Conservation (phyloP, 1,139 yeast genomes). For the Pneumocystis murina region DNA sequence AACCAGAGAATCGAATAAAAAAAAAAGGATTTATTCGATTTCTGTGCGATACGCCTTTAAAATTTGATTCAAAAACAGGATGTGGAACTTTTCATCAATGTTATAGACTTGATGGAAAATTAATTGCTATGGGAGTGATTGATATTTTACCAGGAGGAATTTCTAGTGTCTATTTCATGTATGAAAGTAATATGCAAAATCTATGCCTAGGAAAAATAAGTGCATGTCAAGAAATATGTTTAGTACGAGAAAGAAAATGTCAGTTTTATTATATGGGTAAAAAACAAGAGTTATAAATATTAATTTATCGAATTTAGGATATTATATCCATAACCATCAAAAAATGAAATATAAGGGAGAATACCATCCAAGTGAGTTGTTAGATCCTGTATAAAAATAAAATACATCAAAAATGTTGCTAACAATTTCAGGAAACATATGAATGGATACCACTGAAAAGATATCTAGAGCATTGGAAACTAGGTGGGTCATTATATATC, state of each 20-base stretch:
- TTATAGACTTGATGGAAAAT: constrained; percentile 46
- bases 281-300: neutral
- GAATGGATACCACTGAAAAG: neutral
- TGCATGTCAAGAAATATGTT: constrained; percentile 53
- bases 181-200: constrained; percentile 53
- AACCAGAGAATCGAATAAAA: constrained; percentile 34
- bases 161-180: constrained; percentile 74
- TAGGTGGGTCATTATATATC: neutral
- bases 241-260: constrained; percentile 27
- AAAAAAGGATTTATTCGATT: constrained; percentile 42
- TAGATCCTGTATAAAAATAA: constrained; percentile 21
- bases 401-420: neutral
- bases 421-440: neutral
- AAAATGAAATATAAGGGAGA: constrained; percentile 74
- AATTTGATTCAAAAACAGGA: constrained; percentile 18
- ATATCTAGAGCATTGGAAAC: neutral
- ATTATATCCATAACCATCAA: constrained; percentile 58
- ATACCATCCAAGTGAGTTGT: constrained; percentile 30
- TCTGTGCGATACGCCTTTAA: constrained; percentile 56
- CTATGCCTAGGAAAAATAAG: constrained; percentile 66
- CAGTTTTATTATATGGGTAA: constrained; percentile 41
- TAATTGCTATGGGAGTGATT: constrained; percentile 63
- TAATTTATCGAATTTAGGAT: constrained; percentile 26
- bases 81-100: constrained; percentile 58
- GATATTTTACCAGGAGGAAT: constrained; percentile 66